Percentiles rank a stretch among this genome's conserved stretches.
phyloP scores from a whole-genome alignment of 345 rosid genomes.

The Brassica juncea region DNA sequence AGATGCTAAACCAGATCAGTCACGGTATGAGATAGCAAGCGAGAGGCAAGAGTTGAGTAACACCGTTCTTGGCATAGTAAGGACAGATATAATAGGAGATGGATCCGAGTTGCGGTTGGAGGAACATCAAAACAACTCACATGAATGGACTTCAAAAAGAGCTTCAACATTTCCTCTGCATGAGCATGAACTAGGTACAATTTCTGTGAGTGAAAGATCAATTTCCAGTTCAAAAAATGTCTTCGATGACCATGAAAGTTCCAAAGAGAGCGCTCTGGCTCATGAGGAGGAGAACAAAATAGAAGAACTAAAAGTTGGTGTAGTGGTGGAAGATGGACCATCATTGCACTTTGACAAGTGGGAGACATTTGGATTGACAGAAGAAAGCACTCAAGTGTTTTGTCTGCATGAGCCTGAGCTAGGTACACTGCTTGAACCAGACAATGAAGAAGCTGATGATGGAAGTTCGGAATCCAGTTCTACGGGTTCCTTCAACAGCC shows the following conservation, averaged over 20 bases:
- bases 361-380: slow-evolving; percentile 21
- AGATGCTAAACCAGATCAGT: too few species aligned
- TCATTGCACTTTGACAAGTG: neutral
- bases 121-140: slow-evolving; percentile 19
- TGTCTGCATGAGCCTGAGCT: slow-evolving; percentile 6
- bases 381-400: slow-evolving; percentile 12
- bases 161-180: slow-evolving; percentile 24
- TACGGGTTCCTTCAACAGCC: slow-evolving; percentile 10
- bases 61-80: too few species aligned
- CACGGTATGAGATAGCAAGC: too few species aligned
- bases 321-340: slow-evolving; percentile 13
- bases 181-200: slow-evolving; percentile 20
- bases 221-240: neutral
- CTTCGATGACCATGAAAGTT: slow-evolving; percentile 17
- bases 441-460: neutral
- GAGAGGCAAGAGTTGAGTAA: too few species aligned
- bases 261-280: neutral
- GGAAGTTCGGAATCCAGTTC: slow-evolving; percentile 19
- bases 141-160: slow-evolving; percentile 23
- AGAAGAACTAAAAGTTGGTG: neutral
- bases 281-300: slow-evolving; percentile 1
- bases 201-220: slow-evolving; percentile 1
- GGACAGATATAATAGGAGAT: slow-evolving; percentile 31
- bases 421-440: neutral
- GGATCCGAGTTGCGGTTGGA: slow-evolving; percentile 20